Conservation (phyloP, 78 protist species). For the Trichosphaerium sp. region DNA sequence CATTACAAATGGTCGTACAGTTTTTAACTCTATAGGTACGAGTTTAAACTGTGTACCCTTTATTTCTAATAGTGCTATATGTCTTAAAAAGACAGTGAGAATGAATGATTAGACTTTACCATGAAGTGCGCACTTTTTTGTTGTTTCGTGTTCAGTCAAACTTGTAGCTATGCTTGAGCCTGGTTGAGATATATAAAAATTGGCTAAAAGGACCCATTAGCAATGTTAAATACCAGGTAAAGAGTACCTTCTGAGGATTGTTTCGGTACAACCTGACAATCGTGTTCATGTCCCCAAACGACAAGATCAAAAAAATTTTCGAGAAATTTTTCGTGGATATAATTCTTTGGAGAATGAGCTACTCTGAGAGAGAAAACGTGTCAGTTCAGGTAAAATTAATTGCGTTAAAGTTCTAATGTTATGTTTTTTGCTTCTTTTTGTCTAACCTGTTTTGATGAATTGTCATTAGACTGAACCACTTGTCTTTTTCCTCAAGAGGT, state of each 20-base stretch:
- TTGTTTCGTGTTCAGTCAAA: constrained; percentile 68
- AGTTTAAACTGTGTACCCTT: constrained; percentile 21
- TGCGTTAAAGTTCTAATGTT: background rate
- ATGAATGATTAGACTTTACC: background rate
- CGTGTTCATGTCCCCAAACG: constrained; percentile 97
- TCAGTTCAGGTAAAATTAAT: background rate
- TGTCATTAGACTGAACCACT: constrained; percentile 85
- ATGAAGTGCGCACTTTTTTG: constrained; percentile 71
- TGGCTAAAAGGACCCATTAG: background rate
- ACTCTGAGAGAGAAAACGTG: constrained; percentile 10
- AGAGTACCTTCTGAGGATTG: constrained; percentile 18
- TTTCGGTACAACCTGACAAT: constrained; percentile 62
- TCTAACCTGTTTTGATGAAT: constrained; percentile 88
- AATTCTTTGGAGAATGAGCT: constrained; percentile 46
- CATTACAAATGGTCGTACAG: constrained; percentile 64
- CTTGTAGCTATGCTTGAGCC: constrained; percentile 86
- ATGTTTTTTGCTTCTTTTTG: background rate
- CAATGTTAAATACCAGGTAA: background rate
- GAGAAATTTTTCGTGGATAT: constrained; percentile 68
- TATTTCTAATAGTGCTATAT: constrained; percentile 61
- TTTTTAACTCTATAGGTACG: constrained; percentile 18
- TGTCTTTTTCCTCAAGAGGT: constrained; percentile 52
- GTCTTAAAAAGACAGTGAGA: constrained; percentile 9
- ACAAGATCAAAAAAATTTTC: constrained; percentile 76
- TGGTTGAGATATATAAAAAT: constrained; percentile 73